Base-by-base conservation (phyloP, 805 yeast species). In the Myxozyma melibiosi region DNA sequence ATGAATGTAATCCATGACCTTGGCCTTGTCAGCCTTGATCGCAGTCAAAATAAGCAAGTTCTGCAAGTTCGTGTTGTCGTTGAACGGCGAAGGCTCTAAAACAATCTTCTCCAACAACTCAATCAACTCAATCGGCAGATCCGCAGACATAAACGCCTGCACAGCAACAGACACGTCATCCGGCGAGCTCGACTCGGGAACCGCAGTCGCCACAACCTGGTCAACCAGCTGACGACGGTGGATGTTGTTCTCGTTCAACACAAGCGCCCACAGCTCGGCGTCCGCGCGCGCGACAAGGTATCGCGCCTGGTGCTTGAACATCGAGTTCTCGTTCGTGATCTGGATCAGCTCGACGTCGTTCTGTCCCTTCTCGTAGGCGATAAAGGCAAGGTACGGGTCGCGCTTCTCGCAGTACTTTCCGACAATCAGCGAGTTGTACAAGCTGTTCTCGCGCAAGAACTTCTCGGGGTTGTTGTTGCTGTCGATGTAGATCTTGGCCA, bases 231-330 rank as follows among this genome's bases (percentile, higher is more conserved):
- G 95, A 71, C 96, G 86, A 76, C 97, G 85, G 78, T 92, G 95
- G 61, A 83, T 78, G 73, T 88, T 90, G 45, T 86, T 94, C 42
- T 80, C 81, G 58, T 77, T 68, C 70, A 94, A 79, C 4, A 94
- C 99, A 65, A 78, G 78, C 54, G 82, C 75, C 97, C 98, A 94
- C 64, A 94, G 79, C 5, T 74, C 79, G 24, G 84, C 77, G 70
- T 94, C 97, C n/a, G 96, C 89, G 73, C 96, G 87, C 60, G 83
- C 78, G 66, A 94, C 81, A 67, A 94, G 79, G 71, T 94, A 94
- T 73, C 98, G 85, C n/a, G 98, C 98, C 79, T 94, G 99, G 75
- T 94, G 92, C 74, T 94, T 94, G 81, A 88, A 94, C 99, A 94
- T 94, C 67, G 94, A 83, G 73, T 94, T 94, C 70, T 94, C 98